A percentile compares a stretch with the other conserved stretches of the same genome.
Conservation (phyloP, 2,329 filamentous ascomycete genomes). For the Fusarium guadeloupense region DNA sequence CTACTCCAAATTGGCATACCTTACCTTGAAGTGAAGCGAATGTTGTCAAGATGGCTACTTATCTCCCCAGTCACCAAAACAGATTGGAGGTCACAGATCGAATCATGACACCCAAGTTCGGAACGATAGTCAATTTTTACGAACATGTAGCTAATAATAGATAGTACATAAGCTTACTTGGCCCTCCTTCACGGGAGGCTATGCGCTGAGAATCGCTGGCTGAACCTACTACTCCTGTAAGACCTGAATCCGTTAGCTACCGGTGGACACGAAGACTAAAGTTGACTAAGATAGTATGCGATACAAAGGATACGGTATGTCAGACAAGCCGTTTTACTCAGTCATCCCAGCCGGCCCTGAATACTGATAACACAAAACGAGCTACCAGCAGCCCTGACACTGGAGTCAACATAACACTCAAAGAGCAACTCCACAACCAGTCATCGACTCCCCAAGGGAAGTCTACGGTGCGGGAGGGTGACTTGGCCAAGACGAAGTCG, state of each 20-base stretch:
- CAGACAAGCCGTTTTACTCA: conserved; percentile 77
- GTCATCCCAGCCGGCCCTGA: conserved; percentile 67
- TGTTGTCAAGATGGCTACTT: neutral
- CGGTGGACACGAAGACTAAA: neutral
- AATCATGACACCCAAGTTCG: neutral
- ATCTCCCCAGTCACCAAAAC: no score
- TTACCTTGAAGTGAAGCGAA: no score
- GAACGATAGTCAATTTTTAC: neutral
- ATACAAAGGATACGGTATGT: conserved; percentile 27
- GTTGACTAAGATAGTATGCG: neutral
- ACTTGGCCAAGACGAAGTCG: conserved; percentile 73
- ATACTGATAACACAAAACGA: conserved; percentile 63
- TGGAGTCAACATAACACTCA: conserved; percentile 68
- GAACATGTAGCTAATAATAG: neutral
- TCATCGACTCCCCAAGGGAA: conserved; percentile 61
- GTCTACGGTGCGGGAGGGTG: conserved; percentile 77
- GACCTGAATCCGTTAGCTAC: conserved; percentile 25
- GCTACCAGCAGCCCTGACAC: conserved; percentile 57
- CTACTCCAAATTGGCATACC: neutral
- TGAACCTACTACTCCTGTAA: neutral
- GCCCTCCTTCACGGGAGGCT: neutral
- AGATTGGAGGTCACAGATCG: no score
- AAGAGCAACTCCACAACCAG: conserved; percentile 76
- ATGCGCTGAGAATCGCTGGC: neutral
- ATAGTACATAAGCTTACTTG: neutral